Evolutionary conservation across 169 alveolate genomes (phyloP), one percentile per base, ranked within the genome.

Genomic region (Plasmodium inui): DNA sequence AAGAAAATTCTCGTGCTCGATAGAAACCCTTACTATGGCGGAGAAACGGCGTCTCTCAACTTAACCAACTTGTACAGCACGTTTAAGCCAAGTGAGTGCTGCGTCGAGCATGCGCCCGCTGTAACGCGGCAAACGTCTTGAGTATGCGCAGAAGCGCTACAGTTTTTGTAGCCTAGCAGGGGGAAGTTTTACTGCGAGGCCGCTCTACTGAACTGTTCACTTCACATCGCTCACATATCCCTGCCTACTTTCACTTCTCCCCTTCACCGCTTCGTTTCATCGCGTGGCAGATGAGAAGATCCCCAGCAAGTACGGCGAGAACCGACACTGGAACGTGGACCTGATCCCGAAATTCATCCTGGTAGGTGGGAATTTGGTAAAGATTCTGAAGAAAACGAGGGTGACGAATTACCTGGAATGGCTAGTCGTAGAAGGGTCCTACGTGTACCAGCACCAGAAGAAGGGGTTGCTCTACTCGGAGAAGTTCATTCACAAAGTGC

Each of bases 311-410:
- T 98, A 94, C 92, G 99, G 99, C 32, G 98, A 97, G 89, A 98
- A 99, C 95, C 96, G 99, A 90, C 99, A 99, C 89, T 99, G 99
- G 99, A 99, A 99, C 94, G 99, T 99, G 41, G 99, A 99, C 92
- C 96, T 99, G 57, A 98, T 99, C 37, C 99, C 99, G 44, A 99
- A 99, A 95, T 98, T 98, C 95, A 98, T 99, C 22, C 98, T 99
- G 98, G 99, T 99, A 28, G 98, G 99, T 71, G 99, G 99, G 37
- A 98, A 98, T 84, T 97, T 99, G 70, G 99, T 99, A 44, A 99
- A 98, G 94, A 97, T 99, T 82, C 97, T 99, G 32, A 96, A 98
- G 67, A 97, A 98, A 74, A 99, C 99, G 1, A 98, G 98, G 83
- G 99, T 99, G 7, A 98, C 99, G 78, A 95, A 95, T 61, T 96